phyloP scores from a whole-genome alignment of 1,284 basidiomycete species.

The Apiotrichum laibachii region DNA sequence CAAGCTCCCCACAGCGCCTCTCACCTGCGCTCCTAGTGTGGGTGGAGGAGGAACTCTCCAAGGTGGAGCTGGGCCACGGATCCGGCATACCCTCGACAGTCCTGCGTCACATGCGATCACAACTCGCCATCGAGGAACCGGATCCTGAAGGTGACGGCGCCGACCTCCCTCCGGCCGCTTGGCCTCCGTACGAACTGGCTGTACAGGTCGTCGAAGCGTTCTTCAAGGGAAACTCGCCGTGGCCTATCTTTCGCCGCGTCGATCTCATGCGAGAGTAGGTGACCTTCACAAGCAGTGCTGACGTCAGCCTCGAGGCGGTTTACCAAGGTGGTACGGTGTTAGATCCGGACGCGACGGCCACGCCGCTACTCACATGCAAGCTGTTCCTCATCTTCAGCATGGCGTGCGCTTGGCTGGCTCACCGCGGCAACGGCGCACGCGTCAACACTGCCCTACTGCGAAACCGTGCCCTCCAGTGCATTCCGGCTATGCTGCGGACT shows the following conservation, averaged over 20 bases:
- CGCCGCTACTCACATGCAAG: slow-evolving; percentile 12
- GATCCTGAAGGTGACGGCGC: not conserved
- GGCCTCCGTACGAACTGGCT: slow-evolving; percentile 12
- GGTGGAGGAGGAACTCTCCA: no score
- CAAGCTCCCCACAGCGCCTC: no score
- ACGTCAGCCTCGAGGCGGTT: slow-evolving; percentile 2
- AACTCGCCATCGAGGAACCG: not conserved
- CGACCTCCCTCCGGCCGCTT: slow-evolving; percentile 5
- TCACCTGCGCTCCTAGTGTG: no score
- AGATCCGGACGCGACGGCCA: slow-evolving; percentile 1
- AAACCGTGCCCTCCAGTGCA: slow-evolving; percentile 4
- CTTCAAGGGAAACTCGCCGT: slow-evolving; percentile 10
- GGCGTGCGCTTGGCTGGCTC: slow-evolving; percentile 6
- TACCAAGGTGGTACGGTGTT: not conserved
- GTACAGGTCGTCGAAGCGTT: slow-evolving; percentile 7
- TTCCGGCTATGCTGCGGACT: slow-evolving; percentile 7
- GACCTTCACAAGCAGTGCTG: not conserved
- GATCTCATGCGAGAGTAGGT: slow-evolving; percentile 11
- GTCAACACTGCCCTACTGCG: slow-evolving; percentile 14
- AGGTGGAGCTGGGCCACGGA: no score
- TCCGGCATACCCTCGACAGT: no score
- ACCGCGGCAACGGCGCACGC: slow-evolving; percentile 2
- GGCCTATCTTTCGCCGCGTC: slow-evolving; percentile 1
- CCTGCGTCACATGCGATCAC: no score
- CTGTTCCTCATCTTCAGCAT: slow-evolving; percentile 10